Evolutionary conservation across 1,284 basidiomycete species (phyloP).

Genomic region (Melampsora abietis-canadensis): DNA sequence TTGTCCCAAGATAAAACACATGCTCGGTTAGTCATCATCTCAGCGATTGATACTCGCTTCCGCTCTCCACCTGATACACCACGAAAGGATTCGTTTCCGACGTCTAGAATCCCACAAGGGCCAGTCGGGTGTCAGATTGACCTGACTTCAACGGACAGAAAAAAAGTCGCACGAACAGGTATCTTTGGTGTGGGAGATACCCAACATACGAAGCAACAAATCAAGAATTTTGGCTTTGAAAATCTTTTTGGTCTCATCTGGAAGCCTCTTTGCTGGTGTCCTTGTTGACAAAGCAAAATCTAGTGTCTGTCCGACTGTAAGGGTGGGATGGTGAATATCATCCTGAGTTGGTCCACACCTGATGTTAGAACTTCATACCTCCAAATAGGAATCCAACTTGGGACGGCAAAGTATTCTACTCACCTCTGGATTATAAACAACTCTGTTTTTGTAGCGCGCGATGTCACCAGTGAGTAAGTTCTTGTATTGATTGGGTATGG

Average conservation of each 20-base stretch:
- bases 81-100: slow-evolving; percentile 70
- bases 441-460: slow-evolving; percentile 50
- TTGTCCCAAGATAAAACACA: slow-evolving; percentile 57
- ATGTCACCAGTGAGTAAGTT: slow-evolving; percentile 8
- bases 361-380: slow-evolving; percentile 47
- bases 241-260: slow-evolving; percentile 57
- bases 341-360: slow-evolving; percentile 54
- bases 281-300: slow-evolving; percentile 64
- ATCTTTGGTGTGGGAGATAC: slow-evolving; percentile 64
- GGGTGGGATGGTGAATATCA: slow-evolving; percentile 71
- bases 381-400: slow-evolving; percentile 48
- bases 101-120: slow-evolving; percentile 48
- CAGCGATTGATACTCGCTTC: slow-evolving; percentile 63
- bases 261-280: slow-evolving; percentile 59
- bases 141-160: slow-evolving; percentile 44
- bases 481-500: background rate
- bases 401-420: slow-evolving; percentile 47
- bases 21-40: slow-evolving; percentile 58
- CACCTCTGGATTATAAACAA: slow-evolving; percentile 68
- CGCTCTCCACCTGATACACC: slow-evolving; percentile 77
- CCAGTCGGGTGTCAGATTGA: background rate
- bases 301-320: slow-evolving; percentile 69
- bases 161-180: slow-evolving; percentile 57
- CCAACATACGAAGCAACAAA: slow-evolving; percentile 62
- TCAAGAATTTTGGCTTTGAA: slow-evolving; percentile 59